phyloP scores from a whole-genome alignment of 2,329 filamentous ascomycete genomes.

The Colletotrichum sp. region DNA sequence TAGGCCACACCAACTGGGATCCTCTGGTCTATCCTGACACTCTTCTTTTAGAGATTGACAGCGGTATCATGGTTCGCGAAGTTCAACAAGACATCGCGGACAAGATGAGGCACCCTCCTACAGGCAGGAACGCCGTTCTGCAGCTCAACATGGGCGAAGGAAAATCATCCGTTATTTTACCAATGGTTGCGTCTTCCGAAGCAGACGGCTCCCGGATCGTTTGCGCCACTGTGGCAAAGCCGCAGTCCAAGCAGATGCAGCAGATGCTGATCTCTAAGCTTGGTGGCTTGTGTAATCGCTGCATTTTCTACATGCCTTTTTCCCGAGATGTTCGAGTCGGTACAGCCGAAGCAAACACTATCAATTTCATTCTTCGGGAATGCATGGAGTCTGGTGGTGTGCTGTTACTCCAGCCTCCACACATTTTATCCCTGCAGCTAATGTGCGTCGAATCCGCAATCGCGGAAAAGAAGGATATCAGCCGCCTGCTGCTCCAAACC shows the following conservation, averaged over 20 bases:
- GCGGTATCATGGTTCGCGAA: slow-evolving; percentile 62
- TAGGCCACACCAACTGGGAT: slow-evolving; percentile 62
- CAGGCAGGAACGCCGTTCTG: slow-evolving; percentile 56
- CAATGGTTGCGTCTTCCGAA: slow-evolving; percentile 61
- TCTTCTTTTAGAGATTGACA: slow-evolving; percentile 70
- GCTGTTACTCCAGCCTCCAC: slow-evolving; percentile 67
- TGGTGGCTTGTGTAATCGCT: slow-evolving; percentile 59
- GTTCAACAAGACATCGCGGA: slow-evolving; percentile 63
- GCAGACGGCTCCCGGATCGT: slow-evolving; percentile 57
- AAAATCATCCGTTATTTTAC: slow-evolving; percentile 73
- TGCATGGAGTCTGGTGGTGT: slow-evolving; percentile 60
- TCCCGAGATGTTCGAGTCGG: slow-evolving; percentile 51
- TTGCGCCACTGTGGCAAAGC: slow-evolving; percentile 65
- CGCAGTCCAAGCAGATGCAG: slow-evolving; percentile 65
- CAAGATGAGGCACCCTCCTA: slow-evolving; percentile 54
- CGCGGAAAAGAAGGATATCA: too few relatives aligned
- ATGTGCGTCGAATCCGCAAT: slow-evolving; percentile 44
- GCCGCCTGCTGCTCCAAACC: slow-evolving; percentile 35
- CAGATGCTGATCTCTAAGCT: slow-evolving; percentile 60
- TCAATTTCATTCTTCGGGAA: slow-evolving; percentile 44
- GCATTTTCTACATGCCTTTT: slow-evolving; percentile 64
- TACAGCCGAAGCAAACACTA: slow-evolving; percentile 28
- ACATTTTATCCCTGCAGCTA: slow-evolving; percentile 67
- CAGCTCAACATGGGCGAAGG: slow-evolving; percentile 77
- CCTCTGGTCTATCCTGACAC: slow-evolving; percentile 59